Evolutionary conservation across 306 rosid species (phyloP).

Genomic region (Castanea crenata): DNA sequence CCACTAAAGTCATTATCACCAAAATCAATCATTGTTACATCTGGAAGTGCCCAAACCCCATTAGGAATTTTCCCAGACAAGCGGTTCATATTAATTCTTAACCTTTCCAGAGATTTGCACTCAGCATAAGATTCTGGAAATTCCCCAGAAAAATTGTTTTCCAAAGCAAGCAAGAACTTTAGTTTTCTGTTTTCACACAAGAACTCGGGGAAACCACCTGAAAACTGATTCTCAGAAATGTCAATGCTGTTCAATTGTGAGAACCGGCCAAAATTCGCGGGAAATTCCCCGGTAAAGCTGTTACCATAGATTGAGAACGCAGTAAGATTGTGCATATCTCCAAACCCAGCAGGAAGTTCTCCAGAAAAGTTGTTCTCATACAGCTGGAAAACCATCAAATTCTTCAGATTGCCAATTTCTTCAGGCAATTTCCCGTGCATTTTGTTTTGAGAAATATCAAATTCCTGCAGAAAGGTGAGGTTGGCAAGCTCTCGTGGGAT

Average conservation of each 20-base stretch:
- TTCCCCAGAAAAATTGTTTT: conserved; percentile 74
- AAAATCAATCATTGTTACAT: conserved; percentile 67
- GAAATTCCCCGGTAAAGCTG: conserved; percentile 67
- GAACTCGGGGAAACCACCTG: conserved; percentile 80
- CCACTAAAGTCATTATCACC: conserved; percentile 74
- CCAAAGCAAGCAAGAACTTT: conserved; percentile 75
- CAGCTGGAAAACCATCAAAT: conserved; percentile 73
- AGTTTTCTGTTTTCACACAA: conserved; percentile 67
- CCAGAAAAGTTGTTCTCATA: conserved; percentile 76
- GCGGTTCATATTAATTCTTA: conserved; percentile 62
- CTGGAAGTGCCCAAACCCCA: conserved; percentile 80
- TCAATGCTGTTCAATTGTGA: conserved; percentile 74
- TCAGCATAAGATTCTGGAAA: conserved; percentile 58
- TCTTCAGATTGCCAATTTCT: conserved; percentile 59
- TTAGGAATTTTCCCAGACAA: conserved; percentile 69
- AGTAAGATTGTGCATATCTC: conserved; percentile 64
- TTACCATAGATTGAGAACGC: conserved; percentile 74
- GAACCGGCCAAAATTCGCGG: conserved; percentile 61
- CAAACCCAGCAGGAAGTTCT: conserved; percentile 78
- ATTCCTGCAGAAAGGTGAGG: conserved; percentile 67
- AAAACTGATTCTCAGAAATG: conserved; percentile 89
- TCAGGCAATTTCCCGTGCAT: conserved; percentile 65
- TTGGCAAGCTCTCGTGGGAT: conserved; percentile 67
- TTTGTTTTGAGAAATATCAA: conserved; percentile 70
- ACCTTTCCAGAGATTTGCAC: conserved; percentile 72